Evolutionary conservation across 345 rosid species (phyloP).

Genomic region (Salix koriyanagi): DNA sequence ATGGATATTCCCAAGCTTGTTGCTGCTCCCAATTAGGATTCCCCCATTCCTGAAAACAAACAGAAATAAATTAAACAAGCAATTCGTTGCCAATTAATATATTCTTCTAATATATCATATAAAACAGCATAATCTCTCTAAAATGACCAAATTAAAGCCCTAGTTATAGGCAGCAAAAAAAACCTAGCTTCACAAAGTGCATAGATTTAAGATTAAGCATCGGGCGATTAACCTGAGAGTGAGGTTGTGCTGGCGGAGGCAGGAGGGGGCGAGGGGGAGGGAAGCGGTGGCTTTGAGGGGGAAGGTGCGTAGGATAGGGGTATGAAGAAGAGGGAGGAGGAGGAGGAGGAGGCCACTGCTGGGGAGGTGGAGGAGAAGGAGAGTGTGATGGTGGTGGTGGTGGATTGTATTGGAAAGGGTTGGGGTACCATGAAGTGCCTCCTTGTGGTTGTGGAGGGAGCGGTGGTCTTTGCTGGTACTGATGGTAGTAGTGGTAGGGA

Average conservation of each 20-base stretch:
- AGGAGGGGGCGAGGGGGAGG: slow-evolving; percentile 34
- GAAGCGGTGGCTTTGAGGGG: slow-evolving; percentile 35
- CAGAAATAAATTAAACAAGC: not conserved
- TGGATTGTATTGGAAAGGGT: slow-evolving; percentile 19
- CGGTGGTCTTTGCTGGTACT: slow-evolving; percentile 14
- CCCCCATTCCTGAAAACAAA: slow-evolving; percentile 60
- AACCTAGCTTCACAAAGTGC: not conserved
- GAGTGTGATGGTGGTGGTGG: slow-evolving; percentile 40
- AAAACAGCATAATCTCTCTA: too few species aligned
- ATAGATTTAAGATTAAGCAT: not conserved
- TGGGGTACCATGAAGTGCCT: slow-evolving; percentile 10
- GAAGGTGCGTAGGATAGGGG: slow-evolving; percentile 31
- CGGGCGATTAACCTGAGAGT: slow-evolving; percentile 43
- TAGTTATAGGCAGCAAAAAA: too few species aligned
- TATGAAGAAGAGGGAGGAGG: slow-evolving; percentile 27
- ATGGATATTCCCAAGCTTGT: slow-evolving; percentile 46
- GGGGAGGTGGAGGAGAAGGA: slow-evolving; percentile 53
- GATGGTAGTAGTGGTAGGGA: slow-evolving; percentile 35
- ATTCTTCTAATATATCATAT: not conserved
- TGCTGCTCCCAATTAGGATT: slow-evolving; percentile 63
- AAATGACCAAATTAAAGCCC: too few species aligned
- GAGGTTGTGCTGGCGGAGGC: slow-evolving; percentile 27
- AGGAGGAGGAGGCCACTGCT: slow-evolving; percentile 48
- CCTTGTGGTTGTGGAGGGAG: slow-evolving; percentile 22
- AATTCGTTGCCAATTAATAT: not conserved